A percentile compares a stretch with the other conserved stretches of the same genome.
Evolutionary conservation across 1,139 yeast species (phyloP).

Genomic region (Suhomyces wounanorum): DNA sequence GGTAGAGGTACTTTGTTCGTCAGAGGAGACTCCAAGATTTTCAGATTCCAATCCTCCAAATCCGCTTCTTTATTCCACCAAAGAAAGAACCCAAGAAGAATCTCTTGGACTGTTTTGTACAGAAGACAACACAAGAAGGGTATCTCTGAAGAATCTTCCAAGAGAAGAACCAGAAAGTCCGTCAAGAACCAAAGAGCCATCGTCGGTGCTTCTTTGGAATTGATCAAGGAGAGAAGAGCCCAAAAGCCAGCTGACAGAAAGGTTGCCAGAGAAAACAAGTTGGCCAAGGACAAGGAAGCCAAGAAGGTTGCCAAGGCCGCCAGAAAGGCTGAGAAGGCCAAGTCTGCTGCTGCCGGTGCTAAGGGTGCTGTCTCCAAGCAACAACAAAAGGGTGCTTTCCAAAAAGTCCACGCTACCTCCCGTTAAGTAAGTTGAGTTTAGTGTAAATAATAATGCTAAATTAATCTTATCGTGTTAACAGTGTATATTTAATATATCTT

Average conservation of each 20-base stretch:
- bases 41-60: conserved; percentile 99
- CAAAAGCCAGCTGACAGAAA: conserved; percentile 97
- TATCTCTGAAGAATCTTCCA: conserved; percentile 95
- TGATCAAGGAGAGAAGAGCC: conserved; percentile 96
- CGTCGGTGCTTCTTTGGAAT: conserved; percentile 98
- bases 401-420: conserved; percentile 94
- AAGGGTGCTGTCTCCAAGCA: conserved; percentile 70
- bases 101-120: conserved; percentile 98
- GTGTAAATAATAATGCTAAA: conserved; percentile 15
- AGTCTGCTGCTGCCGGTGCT: conserved; percentile 73
- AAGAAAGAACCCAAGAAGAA: conserved; percentile 99
- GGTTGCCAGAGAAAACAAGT: conserved; percentile 93
- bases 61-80: conserved; percentile 98
- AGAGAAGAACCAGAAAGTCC: conserved; percentile 97
- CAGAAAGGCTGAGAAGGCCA: conserved; percentile 94
- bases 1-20: conserved; percentile 99
- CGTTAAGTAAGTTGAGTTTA: conserved; percentile 57
- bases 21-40: conserved; percentile 99
- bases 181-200: conserved; percentile 99
- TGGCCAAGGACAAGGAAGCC: conserved; percentile 91
- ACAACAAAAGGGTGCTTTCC: conserved; percentile 93
- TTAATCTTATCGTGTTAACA: conserved; percentile 22
- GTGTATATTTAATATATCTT: conserved; percentile 20
- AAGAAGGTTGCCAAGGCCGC: conserved; percentile 92
- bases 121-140: conserved; percentile 99